phyloP scores from a whole-genome alignment of 2,329 filamentous ascomycete genomes.

The Diaporthe ilicicola region DNA sequence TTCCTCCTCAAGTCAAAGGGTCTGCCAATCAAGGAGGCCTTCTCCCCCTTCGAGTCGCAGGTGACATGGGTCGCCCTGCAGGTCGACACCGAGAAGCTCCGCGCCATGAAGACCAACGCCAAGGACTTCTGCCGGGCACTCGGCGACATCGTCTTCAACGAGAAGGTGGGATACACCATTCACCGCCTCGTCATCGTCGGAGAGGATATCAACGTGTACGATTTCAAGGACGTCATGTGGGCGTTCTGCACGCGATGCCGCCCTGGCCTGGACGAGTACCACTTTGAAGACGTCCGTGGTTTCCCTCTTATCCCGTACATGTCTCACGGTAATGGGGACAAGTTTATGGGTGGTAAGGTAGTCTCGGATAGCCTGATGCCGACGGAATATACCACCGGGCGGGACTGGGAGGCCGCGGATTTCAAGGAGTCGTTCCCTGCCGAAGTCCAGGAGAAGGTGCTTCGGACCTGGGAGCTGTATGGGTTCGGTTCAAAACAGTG shows the following conservation, averaged over 20 bases:
- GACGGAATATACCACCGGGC: slow-evolving; percentile 49
- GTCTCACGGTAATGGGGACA: slow-evolving; percentile 48
- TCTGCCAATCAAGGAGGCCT: slow-evolving; percentile 54
- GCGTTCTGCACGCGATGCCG: slow-evolving; percentile 58
- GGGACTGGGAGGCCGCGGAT: slow-evolving; percentile 42
- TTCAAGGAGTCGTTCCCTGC: slow-evolving; percentile 48
- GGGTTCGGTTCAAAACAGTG: slow-evolving; percentile 37
- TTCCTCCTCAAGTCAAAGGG: slow-evolving; percentile 45
- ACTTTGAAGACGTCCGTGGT: slow-evolving; percentile 53
- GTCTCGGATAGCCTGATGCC: slow-evolving; percentile 54
- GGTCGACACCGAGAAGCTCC: slow-evolving; percentile 64
- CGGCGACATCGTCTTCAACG: slow-evolving; percentile 52
- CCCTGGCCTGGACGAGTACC: slow-evolving; percentile 51
- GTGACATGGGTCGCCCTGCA: slow-evolving; percentile 61
- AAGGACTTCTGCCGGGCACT: slow-evolving; percentile 49
- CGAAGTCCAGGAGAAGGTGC: slow-evolving; percentile 49
- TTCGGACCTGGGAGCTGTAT: slow-evolving; percentile 45
- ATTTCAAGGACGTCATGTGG: slow-evolving; percentile 57
- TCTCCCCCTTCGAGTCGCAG: slow-evolving; percentile 54
- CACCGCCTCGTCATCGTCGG: slow-evolving; percentile 56
- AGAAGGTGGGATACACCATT: slow-evolving; percentile 53
- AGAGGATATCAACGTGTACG: slow-evolving; percentile 58
- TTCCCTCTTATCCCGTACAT: slow-evolving; percentile 58
- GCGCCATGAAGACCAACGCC: slow-evolving; percentile 59
- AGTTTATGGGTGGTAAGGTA: slow-evolving; percentile 52